Percentiles rank a stretch among this genome's conserved stretches.
Conservation (phyloP, 2,329 filamentous ascomycete species). For the Scleromitrula shiraiana region DNA sequence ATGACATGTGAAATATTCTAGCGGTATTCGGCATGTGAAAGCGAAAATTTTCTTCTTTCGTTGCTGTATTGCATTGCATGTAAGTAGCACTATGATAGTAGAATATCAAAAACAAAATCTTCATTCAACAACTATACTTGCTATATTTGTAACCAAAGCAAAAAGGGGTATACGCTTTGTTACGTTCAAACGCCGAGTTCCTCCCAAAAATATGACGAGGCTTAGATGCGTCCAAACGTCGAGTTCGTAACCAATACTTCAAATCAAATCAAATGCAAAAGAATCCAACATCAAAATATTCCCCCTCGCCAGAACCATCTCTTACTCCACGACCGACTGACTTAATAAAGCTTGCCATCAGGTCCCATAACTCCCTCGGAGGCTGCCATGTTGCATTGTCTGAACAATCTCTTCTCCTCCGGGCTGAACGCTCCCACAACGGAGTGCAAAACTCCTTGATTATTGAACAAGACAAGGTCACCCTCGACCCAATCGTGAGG, state of each 20-base stretch:
- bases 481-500: slow-evolving; percentile 71
- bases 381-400: slow-evolving; percentile 73
- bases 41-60: background rate
- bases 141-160: slow-evolving; percentile 19
- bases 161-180: slow-evolving; percentile 30
- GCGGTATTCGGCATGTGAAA: slow-evolving; percentile 2
- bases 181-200: slow-evolving; percentile 31
- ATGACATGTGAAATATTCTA: too few relatives aligned
- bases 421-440: slow-evolving; percentile 68
- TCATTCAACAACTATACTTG: background rate
- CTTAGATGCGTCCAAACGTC: slow-evolving; percentile 29
- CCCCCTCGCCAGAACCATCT: slow-evolving; percentile 7
- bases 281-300: background rate
- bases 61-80: too few relatives aligned
- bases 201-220: slow-evolving; percentile 20
- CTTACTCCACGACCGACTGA: background rate
- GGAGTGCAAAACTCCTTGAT: slow-evolving; percentile 65
- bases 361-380: slow-evolving; percentile 36
- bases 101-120: too few relatives aligned
- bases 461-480: slow-evolving; percentile 72
- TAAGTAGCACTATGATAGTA: too few relatives aligned
- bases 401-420: slow-evolving; percentile 66
- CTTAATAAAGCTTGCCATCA: slow-evolving; percentile 28
- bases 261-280: slow-evolving; percentile 1
- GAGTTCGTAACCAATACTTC: slow-evolving; percentile 23